phyloP scores from a whole-genome alignment of 495 filamentous ascomycete species.

The Hypoxylon trugodes region DNA sequence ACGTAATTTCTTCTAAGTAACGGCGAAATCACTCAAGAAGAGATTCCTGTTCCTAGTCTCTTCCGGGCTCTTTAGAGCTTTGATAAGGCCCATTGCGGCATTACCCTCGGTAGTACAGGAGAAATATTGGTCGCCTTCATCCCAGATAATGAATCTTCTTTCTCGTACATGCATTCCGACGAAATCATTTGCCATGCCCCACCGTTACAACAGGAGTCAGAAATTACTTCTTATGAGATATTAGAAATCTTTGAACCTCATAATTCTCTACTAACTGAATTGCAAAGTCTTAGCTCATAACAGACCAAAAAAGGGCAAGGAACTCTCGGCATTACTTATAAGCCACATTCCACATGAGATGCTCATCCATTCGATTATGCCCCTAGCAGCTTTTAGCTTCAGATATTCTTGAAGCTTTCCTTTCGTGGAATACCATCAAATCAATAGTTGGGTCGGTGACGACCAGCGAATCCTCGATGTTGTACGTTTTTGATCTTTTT shows the following conservation, averaged over 20 bases:
- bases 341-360: slow-evolving; percentile 54
- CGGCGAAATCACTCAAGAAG: slow-evolving; percentile 49
- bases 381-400: slow-evolving; percentile 41
- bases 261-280: no score
- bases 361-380: slow-evolving; percentile 52
- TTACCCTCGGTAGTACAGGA: slow-evolving; percentile 53
- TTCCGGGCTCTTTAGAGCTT: slow-evolving; percentile 44
- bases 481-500: no score
- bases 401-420: slow-evolving; percentile 52
- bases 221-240: no score
- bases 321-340: no score
- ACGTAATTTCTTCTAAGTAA: slow-evolving; percentile 53
- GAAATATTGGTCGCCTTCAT: slow-evolving; percentile 52
- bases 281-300: no score
- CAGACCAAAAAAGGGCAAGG: no score
- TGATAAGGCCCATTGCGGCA: slow-evolving; percentile 47
- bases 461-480: slow-evolving; percentile 56
- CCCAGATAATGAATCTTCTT: slow-evolving; percentile 45
- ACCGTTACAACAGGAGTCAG: no score
- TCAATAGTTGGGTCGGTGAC: slow-evolving; percentile 61
- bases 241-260: no score
- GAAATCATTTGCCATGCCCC: slow-evolving; percentile 47
- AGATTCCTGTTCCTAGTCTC: slow-evolving; percentile 53
- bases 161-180: slow-evolving; percentile 46
- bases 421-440: slow-evolving; percentile 54